These are phyloP conservation scores for Vicia faba DNA, from an alignment of 306 rosid species.

Conservation along the genomic window DNA sequence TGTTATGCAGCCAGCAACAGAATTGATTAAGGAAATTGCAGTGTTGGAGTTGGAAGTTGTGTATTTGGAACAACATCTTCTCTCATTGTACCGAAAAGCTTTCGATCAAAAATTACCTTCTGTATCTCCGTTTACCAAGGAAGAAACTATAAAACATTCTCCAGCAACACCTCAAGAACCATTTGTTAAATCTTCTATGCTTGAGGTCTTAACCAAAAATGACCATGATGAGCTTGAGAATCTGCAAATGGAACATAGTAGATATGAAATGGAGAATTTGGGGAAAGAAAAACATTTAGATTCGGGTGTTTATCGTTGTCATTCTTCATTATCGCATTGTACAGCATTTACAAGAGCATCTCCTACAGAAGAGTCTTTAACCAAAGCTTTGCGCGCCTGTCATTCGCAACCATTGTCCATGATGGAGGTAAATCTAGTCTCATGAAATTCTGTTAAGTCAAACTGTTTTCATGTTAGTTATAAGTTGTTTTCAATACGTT, in stretches of 20 bases:
- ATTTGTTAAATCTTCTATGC: slow-evolving; percentile 45
- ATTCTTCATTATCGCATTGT: slow-evolving; percentile 74
- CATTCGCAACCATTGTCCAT: slow-evolving; percentile 94
- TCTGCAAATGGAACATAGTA: slow-evolving; percentile 41
- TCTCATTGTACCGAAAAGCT: slow-evolving; percentile 84
- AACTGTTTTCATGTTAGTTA: neutral
- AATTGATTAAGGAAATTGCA: slow-evolving; percentile 88
- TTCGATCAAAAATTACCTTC: slow-evolving; percentile 72
- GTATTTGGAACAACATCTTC: slow-evolving; percentile 95
- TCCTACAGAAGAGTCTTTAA: slow-evolving; percentile 58
- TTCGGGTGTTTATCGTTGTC: slow-evolving; percentile 80
- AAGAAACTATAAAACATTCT: slow-evolving; percentile 50
- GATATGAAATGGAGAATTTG: slow-evolving; percentile 43
- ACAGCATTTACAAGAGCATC: slow-evolving; percentile 59
- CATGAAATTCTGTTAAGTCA: slow-evolving; percentile 11
- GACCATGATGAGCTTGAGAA: slow-evolving; percentile 44
- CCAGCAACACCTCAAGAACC: slow-evolving; percentile 45
- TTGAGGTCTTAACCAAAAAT: slow-evolving; percentile 42
- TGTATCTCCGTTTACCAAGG: slow-evolving; percentile 60
- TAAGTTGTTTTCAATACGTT: neutral
- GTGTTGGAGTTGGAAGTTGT: slow-evolving; percentile 85
- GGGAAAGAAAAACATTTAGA: slow-evolving; percentile 60
- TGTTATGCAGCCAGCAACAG: slow-evolving; percentile 79
- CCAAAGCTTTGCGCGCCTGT: slow-evolving; percentile 68
- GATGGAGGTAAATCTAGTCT: slow-evolving; percentile 70